phyloP scores from a whole-genome alignment of 129 eudicot genomes.

The Calendula officinalis region DNA sequence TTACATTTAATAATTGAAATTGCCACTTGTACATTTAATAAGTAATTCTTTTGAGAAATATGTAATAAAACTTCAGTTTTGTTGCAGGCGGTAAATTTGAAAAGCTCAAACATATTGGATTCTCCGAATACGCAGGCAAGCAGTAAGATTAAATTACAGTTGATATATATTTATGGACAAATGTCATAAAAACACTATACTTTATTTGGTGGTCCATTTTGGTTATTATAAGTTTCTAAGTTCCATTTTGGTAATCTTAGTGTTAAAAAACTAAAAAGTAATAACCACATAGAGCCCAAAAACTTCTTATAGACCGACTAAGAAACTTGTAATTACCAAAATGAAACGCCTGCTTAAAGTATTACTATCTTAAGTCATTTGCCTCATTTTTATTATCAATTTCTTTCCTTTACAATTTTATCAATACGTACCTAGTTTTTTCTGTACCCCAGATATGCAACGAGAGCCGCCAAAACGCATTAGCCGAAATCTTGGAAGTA shows the following conservation, averaged over 20 bases:
- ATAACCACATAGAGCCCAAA: too few relatives aligned
- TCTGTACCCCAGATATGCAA: constrained; percentile 71
- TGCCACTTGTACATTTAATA: constrained; percentile 93
- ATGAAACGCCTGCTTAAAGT: too few relatives aligned
- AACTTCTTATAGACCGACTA: too few relatives aligned
- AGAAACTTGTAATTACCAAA: too few relatives aligned
- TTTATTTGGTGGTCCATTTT: too few relatives aligned
- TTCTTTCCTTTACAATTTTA: constrained; percentile 4
- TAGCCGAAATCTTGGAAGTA: constrained; percentile 82
- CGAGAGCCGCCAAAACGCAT: constrained; percentile 81
- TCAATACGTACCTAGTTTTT: constrained; percentile 19
- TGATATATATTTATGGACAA: not conserved
- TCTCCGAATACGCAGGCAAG: constrained; percentile 83
- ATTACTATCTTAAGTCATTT: too few relatives aligned
- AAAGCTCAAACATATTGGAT: constrained; percentile 90
- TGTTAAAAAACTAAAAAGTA: too few relatives aligned
- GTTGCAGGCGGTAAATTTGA: constrained; percentile 95
- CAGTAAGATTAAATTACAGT: constrained; percentile 28
- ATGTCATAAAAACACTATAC: too few relatives aligned
- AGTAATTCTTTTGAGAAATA: constrained; percentile 37
- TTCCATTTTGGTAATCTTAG: too few relatives aligned
- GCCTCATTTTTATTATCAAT: not conserved
- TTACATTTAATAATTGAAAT: constrained; percentile 70
- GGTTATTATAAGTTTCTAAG: too few relatives aligned
- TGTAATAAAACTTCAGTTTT: constrained; percentile 40